Conservation (phyloP, 2,329 filamentous ascomycete genomes). For the Colletotrichum simmondsii region DNA sequence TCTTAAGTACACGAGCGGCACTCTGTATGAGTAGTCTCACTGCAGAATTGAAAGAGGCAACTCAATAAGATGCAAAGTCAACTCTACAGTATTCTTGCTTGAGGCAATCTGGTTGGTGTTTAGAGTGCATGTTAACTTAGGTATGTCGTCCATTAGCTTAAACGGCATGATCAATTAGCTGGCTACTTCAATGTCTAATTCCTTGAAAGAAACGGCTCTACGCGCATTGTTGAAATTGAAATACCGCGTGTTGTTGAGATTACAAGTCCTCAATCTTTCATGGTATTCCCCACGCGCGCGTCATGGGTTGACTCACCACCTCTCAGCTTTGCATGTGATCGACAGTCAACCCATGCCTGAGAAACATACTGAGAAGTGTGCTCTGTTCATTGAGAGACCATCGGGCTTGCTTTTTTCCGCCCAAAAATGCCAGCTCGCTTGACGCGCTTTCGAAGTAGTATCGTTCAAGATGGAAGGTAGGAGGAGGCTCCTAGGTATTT, state of each 20-base stretch:
- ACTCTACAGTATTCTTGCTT: not conserved
- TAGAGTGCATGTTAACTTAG: not conserved
- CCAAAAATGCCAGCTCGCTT: not conserved
- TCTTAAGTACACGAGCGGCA: constrained; percentile 16
- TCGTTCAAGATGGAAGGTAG: not conserved
- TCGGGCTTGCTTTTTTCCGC: not conserved
- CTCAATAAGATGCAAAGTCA: not conserved
- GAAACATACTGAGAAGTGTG: not conserved
- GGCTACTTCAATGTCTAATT: not conserved
- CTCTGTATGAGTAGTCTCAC: not conserved
- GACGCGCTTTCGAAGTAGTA: not conserved
- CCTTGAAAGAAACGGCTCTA: not conserved
- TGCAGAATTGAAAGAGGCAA: not conserved
- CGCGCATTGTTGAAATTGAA: not conserved
- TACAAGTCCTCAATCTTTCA: not conserved
- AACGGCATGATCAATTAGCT: not conserved
- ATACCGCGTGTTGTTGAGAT: not conserved
- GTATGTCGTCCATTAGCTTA: too few species aligned
- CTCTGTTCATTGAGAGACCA: not conserved
- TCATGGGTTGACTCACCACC: not conserved
- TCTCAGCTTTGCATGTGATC: not conserved
- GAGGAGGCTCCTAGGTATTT: not conserved
- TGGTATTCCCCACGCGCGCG: not conserved
- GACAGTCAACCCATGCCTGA: not conserved
- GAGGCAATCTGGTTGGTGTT: too few species aligned